Percentiles rank a stretch among this genome's conserved stretches.
These are phyloP conservation scores for Ophiorrhiza pumila DNA, from an alignment of 257 asterid species.

Conservation along the genomic window DNA sequence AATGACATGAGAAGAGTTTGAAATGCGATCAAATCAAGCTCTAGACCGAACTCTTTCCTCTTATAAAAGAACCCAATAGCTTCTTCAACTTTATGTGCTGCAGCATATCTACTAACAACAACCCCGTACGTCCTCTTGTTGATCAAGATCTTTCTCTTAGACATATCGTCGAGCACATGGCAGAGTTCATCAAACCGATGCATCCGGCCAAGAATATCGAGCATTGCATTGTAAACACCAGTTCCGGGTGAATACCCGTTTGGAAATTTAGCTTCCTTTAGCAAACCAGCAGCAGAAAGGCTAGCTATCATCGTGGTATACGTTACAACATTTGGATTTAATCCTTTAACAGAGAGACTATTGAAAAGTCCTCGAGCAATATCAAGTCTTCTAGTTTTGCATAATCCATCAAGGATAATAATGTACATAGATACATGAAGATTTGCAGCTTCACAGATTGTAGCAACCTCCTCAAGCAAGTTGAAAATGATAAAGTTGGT, in stretches of 20 bases:
- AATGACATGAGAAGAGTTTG: constrained; percentile 70
- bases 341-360: too few relatives aligned
- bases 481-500: too few relatives aligned
- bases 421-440: too few relatives aligned
- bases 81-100: constrained; percentile 65
- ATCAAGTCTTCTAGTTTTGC: too few relatives aligned
- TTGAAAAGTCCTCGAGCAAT: too few relatives aligned
- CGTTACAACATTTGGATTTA: too few relatives aligned
- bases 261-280: constrained; percentile 11
- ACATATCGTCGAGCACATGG: constrained; percentile 83
- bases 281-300: constrained; percentile 51
- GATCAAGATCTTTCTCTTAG: constrained; percentile 32
- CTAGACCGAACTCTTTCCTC: constrained; percentile 45
- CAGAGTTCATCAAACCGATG: constrained; percentile 44
- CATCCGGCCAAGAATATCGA: constrained; percentile 62
- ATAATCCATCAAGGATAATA: too few relatives aligned
- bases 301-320: too few relatives aligned
- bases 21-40: constrained; percentile 54
- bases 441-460: too few relatives aligned
- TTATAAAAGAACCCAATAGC: constrained; percentile 49
- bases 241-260: constrained; percentile 27
- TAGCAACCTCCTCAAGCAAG: too few relatives aligned
- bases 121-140: constrained; percentile 47
- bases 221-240: constrained; percentile 51
- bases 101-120: constrained; percentile 49